Conservation (phyloP, 2,329 filamentous ascomycete species). For the Verticillium tricorpus region DNA sequence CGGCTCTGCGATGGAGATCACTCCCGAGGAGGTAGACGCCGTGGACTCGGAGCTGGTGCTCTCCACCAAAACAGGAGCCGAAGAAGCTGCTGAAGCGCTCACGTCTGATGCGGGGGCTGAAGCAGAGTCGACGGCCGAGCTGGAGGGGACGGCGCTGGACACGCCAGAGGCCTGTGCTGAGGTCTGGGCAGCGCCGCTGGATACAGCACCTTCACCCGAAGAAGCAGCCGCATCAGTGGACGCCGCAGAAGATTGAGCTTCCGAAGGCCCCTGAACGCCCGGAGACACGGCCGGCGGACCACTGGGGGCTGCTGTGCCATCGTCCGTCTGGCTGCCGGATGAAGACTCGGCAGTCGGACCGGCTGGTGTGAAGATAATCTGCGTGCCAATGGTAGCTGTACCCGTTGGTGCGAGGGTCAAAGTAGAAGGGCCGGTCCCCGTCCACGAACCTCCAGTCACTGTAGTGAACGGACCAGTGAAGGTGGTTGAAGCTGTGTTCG, state of each 20-base stretch:
- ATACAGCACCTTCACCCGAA: not conserved
- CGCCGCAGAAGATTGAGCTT: not conserved
- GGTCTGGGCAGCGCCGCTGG: not conserved
- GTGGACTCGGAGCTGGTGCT: not conserved
- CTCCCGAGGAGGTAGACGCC: not conserved
- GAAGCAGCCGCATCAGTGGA: not conserved
- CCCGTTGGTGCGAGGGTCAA: not conserved
- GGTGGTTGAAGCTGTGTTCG: not conserved
- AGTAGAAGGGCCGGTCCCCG: not conserved
- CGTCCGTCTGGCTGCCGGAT: not conserved
- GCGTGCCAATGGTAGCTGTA: not conserved
- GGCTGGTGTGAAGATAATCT: not conserved
- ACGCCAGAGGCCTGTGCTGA: too few relatives aligned
- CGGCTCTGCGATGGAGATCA: not conserved
- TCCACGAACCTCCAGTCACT: not conserved
- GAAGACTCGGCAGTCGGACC: not conserved
- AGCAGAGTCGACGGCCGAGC: not conserved
- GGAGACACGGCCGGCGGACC: not conserved
- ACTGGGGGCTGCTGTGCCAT: not conserved
- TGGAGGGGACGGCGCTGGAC: not conserved
- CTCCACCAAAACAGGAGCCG: not conserved
- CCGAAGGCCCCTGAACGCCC: not conserved
- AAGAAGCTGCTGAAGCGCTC: not conserved
- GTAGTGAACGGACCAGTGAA: slow-evolving; percentile 2
- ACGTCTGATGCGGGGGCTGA: not conserved